A percentile compares a stretch with the other conserved stretches of the same genome.
phyloP scores from a whole-genome alignment of 176 grass and related monocot genomes.

The Eleusine coracana region DNA sequence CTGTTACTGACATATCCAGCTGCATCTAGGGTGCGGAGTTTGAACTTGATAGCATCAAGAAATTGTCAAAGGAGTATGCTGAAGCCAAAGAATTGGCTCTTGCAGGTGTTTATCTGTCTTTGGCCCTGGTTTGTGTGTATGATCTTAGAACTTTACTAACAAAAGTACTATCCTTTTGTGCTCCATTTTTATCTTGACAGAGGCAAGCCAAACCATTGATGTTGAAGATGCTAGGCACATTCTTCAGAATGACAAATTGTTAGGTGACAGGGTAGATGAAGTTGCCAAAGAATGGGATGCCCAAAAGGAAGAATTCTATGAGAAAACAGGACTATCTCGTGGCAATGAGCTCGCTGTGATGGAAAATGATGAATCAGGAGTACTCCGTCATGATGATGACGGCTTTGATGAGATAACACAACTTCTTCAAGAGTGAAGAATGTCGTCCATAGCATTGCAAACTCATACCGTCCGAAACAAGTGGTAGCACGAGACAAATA shows the following conservation, averaged over 20 bases:
- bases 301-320: constrained; percentile 70
- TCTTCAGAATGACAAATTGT: constrained; percentile 52
- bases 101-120: constrained; percentile 46
- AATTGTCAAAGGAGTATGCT: constrained; percentile 67
- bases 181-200: constrained; percentile 35
- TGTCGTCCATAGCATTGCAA: background rate
- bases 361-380: constrained; percentile 34
- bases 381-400: constrained; percentile 15
- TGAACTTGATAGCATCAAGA: constrained; percentile 67
- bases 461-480: background rate
- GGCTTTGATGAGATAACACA: constrained; percentile 58
- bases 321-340: constrained; percentile 61
- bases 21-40: constrained; percentile 59
- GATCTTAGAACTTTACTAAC: background rate
- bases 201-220: constrained; percentile 43
- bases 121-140: constrained; percentile 9
- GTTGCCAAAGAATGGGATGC: constrained; percentile 71
- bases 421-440: constrained; percentile 57
- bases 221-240: constrained; percentile 59
- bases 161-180: background rate
- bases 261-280: constrained; percentile 57
- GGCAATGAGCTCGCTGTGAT: constrained; percentile 22
- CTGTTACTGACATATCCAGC: constrained; percentile 30
- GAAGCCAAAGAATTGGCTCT: constrained; percentile 68
- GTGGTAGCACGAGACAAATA: background rate